Evolutionary conservation across 2,329 filamentous ascomycete genomes (phyloP), one percentile per base, ranked within the genome.

Genomic region (Emmonsiellopsis sp.): DNA sequence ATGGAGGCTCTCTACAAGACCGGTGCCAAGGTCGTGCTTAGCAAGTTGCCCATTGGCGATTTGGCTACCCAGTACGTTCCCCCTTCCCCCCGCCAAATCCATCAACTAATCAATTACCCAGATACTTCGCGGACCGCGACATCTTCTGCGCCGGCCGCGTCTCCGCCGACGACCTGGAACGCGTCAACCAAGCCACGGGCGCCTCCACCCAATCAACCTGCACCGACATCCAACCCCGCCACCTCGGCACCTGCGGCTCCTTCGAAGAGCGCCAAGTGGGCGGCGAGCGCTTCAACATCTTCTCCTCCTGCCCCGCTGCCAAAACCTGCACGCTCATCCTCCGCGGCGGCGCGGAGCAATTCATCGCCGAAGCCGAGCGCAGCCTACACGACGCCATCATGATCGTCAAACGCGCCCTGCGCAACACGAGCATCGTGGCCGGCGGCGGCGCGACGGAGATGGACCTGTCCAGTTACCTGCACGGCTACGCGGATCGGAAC

Each of bases 341-440:
- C 58, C 88, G 93, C 67, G 93, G 93, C 66, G 93, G 93, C 60
- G 93, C 93, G 37, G 93, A 98, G 77, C 93, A 98, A 72, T 98
- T 98, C 76, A 98, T 98, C 64, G 93, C 93, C 55, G 93, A 98
- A 73, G 93, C 96, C 1, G 93, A 98, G 78, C 88, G 93, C 59
- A 95, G 89, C 68, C 81, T 98, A 61, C 93, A 98, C 78, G 93
- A 98, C 67, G 93, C 93, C 63, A 97, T 98, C 74, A 98, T 98
- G 93, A 95, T 98, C 66, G 93, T 98, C 68, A 97, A 97, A 83
- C 90, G 94, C 57, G 89, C 93, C 31, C 89, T 97, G 73, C 89
- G 89, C 77, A 95, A 97, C 79, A 86, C 86, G 67, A 87, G 83
- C 68, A 95, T 98, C 61, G 93, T 98, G 30, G 93, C 91, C 45